Percentiles rank a stretch among this genome's conserved stretches.
These are phyloP conservation scores for Inga oerstediana DNA, from an alignment of 306 rosid genomes.

Conservation along the genomic window DNA sequence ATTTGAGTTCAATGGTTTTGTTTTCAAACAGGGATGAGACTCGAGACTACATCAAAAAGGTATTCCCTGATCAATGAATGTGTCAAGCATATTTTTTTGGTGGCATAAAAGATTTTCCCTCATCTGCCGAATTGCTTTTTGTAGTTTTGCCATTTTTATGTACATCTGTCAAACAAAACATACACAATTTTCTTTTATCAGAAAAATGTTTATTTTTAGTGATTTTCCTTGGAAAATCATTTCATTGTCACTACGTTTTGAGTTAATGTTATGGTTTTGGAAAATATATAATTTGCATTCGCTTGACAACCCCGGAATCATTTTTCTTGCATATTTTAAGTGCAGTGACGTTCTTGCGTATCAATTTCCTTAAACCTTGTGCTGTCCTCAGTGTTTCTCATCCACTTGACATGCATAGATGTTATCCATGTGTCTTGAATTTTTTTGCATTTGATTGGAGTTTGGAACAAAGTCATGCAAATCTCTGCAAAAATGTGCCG, in stretches of 20 bases:
- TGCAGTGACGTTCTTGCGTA: background rate
- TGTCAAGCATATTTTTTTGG: conserved; percentile 5
- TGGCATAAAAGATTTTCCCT: background rate
- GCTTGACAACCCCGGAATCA: background rate
- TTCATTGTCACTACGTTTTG: conserved; percentile 12
- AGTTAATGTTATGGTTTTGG: conserved; percentile 3
- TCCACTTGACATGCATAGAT: background rate
- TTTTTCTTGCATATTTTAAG: background rate
- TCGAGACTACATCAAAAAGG: conserved; percentile 71
- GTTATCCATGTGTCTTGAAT: background rate
- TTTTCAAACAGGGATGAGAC: conserved; percentile 83
- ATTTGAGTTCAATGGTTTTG: conserved; percentile 90
- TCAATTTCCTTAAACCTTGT: background rate
- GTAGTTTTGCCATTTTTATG: conserved; percentile 6
- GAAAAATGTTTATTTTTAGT: conserved; percentile 2
- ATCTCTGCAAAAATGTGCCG: conserved; percentile 3
- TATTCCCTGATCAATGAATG: conserved; percentile 25
- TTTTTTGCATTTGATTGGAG: conserved; percentile 4
- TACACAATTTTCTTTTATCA: background rate
- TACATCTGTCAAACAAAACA: conserved; percentile 12
- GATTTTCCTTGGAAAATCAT: background rate
- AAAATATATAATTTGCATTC: conserved; percentile 19
- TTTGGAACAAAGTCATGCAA: conserved; percentile 1
- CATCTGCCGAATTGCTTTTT: background rate
- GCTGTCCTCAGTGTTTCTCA: background rate